Evolutionary conservation across 2,329 filamentous ascomycete genomes (phyloP), one percentile per base, ranked within the genome.

Genomic region (Ilyonectria mors-panacis): DNA sequence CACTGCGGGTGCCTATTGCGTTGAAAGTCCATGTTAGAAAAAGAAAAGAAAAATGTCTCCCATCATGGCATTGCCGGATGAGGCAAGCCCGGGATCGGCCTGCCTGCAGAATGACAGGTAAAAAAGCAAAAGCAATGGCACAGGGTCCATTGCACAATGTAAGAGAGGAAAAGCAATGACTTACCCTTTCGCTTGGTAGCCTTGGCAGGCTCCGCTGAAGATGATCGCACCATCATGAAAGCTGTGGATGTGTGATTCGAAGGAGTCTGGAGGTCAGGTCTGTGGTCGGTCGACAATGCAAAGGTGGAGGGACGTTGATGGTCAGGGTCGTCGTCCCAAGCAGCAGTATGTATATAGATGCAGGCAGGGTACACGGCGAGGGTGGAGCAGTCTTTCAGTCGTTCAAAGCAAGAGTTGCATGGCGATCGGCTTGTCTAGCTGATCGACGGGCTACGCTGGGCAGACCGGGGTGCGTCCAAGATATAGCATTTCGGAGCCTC

Each of bases 1-100:
- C 94, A 70, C 93, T 94, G 72, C 94, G 89, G 66, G 92, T 88
- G 54, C 87, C 88, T 86, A 55, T 39, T 26, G 21, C 9, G n/a
- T 42, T 17, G 39, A 53, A 15, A 23, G n/a, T 2, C 26, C 30
- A 17, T n/a, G 58, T 60, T 48, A 60, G 48, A 23, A 60, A 35
- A 23, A 55, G 48, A 23, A 60, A 35, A 23, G 47, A 35, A 39
- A 3, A 13, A n/a, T 6, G 28, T n/a, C 33, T 37, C 30, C 21
- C 23, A 35, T 21, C 13, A 13, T 45, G 17, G 7, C 15, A 35
- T 23, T 35, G 15, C 42, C 42, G 10, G 15, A 35, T 21, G 30
- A 63, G 50, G 53, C 54, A 58, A 63, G 55, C 42, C n/a, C 37
- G 39, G 54, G 35, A 53, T 50, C 45, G 48, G 21, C 28, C 37